phyloP scores from a whole-genome alignment of 2,329 filamentous ascomycete species.

The Meredithiella fracta region DNA sequence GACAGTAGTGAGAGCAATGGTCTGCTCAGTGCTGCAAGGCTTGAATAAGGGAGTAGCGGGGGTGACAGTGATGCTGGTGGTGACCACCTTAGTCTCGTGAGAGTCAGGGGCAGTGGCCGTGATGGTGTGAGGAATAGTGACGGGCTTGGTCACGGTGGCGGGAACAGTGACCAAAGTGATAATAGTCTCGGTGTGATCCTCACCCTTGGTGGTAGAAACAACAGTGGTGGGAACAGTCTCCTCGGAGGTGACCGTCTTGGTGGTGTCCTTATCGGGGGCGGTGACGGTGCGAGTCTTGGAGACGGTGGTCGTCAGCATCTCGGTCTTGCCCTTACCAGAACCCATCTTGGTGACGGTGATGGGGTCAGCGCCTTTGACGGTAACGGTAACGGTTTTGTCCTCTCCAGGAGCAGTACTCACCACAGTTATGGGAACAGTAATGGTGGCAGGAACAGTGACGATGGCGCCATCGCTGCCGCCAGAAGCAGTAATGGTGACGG shows the following conservation, averaged over 20 bases:
- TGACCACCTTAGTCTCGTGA: constrained; percentile 8
- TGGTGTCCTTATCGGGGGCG: constrained; percentile 22
- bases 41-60: constrained; percentile 5
- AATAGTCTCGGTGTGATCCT: constrained; percentile 8
- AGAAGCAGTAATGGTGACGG: constrained; percentile 1
- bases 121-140: constrained; percentile 11
- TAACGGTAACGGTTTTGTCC: constrained; percentile 12
- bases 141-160: constrained; percentile 10
- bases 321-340: constrained; percentile 22
- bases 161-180: constrained; percentile 10
- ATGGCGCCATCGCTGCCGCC: neutral
- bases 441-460: neutral
- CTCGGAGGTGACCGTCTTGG: constrained; percentile 25
- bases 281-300: constrained; percentile 18
- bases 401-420: constrained; percentile 6
- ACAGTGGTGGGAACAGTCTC: constrained; percentile 20
- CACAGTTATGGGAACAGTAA: constrained; percentile 6
- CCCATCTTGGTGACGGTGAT: neutral
- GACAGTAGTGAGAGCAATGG: constrained; percentile 12
- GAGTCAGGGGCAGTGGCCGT: constrained; percentile 10
- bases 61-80: constrained; percentile 12
- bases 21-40: constrained; percentile 9
- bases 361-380: constrained; percentile 16
- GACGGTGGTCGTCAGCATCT: constrained; percentile 23
- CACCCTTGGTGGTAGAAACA: neutral